A percentile compares a stretch with the other conserved stretches of the same genome.
Evolutionary conservation across 2,329 filamentous ascomycete genomes (phyloP).

Genomic region (Cordyceps cicadae): DNA sequence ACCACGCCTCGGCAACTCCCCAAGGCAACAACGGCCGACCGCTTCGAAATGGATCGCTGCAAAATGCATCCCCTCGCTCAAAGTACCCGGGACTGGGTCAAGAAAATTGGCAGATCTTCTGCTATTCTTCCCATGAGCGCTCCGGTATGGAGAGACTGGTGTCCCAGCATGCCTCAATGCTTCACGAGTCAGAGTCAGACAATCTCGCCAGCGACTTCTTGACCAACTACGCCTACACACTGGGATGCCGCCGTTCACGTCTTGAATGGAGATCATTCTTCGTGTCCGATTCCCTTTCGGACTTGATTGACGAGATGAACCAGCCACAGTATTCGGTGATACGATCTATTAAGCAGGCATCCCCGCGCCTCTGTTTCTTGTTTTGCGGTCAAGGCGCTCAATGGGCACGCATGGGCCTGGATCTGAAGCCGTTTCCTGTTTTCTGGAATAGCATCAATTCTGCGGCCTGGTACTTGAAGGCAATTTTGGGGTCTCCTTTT

Average conservation of each 20-base stretch:
- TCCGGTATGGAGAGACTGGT: constrained; percentile 29
- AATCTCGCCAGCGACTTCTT: constrained; percentile 18
- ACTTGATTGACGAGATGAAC: constrained; percentile 25
- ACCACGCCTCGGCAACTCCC: not conserved
- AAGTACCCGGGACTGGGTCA: not conserved
- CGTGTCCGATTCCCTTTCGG: constrained; percentile 25
- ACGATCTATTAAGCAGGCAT: constrained; percentile 20
- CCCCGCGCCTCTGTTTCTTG: constrained; percentile 30
- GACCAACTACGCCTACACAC: constrained; percentile 37
- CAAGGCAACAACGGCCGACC: not conserved
- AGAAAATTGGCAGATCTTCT: constrained; percentile 29
- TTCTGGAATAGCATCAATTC: constrained; percentile 33
- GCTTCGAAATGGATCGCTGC: constrained; percentile 3
- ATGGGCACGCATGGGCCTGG: constrained; percentile 34
- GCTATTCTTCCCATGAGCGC: constrained; percentile 37
- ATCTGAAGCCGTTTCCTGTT: constrained; percentile 31
- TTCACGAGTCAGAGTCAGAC: constrained; percentile 17
- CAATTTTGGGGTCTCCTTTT: constrained; percentile 24
- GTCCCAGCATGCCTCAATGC: constrained; percentile 25
- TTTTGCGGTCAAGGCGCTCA: constrained; percentile 38
- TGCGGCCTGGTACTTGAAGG: constrained; percentile 24
- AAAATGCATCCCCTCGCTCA: constrained; percentile 3
- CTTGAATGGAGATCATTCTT: constrained; percentile 35
- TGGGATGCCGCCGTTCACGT: constrained; percentile 35
- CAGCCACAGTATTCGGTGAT: constrained; percentile 14